Evolutionary conservation across 352 stramenopile species (phyloP).

Genomic region (Pythium brassicae): DNA sequence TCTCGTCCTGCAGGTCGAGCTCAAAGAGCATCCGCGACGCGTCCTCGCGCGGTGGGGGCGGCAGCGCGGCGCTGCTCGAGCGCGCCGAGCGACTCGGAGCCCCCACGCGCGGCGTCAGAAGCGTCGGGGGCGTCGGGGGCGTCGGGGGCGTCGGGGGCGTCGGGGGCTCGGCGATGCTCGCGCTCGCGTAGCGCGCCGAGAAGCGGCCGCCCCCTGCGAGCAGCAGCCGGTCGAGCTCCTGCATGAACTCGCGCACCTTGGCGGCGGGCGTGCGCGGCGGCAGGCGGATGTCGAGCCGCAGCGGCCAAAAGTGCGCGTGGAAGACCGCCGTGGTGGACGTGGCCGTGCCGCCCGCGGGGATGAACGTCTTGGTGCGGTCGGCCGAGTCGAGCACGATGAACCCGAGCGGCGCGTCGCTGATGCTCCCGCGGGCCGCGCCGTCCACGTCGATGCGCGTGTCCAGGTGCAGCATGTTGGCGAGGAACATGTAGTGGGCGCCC

Average conservation of each 20-base stretch:
- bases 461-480: conserved; percentile 65
- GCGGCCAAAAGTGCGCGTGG: conserved; percentile 45
- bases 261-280: conserved; percentile 24
- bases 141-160: background rate
- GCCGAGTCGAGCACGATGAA: conserved; percentile 61
- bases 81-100: conserved; percentile 4
- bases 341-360: conserved; percentile 53
- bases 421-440: conserved; percentile 33
- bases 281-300: conserved; percentile 45
- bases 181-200: conserved; percentile 4
- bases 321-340: conserved; percentile 49
- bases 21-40: conserved; percentile 32
- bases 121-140: background rate
- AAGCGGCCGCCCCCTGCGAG: conserved; percentile 25
- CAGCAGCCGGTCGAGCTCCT: conserved; percentile 59
- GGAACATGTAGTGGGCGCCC: conserved; percentile 73
- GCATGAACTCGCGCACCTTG: conserved; percentile 50
- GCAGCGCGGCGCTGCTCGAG: conserved; percentile 8
- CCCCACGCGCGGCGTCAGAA: background rate
- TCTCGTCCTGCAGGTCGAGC: conserved; percentile 41
- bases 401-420: conserved; percentile 56
- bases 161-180: conserved; percentile 7
- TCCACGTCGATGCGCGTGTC: conserved; percentile 44
- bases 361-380: conserved; percentile 56
- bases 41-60: conserved; percentile 5